Conservation (phyloP, 441 rosid species). For the Populus hybrid region DNA sequence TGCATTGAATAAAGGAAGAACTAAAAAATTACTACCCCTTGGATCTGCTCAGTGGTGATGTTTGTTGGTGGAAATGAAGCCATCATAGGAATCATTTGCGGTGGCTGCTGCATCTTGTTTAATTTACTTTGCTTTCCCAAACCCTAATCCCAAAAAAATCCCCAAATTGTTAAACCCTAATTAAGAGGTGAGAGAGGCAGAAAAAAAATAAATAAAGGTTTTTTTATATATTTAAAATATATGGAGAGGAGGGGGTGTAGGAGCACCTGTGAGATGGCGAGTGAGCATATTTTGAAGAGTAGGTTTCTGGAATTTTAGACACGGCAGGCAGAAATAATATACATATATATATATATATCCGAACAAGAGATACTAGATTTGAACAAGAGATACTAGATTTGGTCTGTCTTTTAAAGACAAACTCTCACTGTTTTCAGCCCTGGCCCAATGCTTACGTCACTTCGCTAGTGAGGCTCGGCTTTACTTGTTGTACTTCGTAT, state of each 20-base stretch:
- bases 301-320: constrained; percentile 26
- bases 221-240: not conserved
- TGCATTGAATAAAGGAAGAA: not conserved
- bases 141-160: constrained; percentile 24
- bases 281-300: constrained; percentile 4
- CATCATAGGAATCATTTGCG: constrained; percentile 79
- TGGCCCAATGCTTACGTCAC: too few species aligned
- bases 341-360: too few species aligned
- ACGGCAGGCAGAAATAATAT: not conserved
- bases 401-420: too few species aligned
- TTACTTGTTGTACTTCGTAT: too few species aligned
- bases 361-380: too few species aligned
- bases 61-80: constrained; percentile 71
- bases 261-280: not conserved
- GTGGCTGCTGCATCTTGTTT: constrained; percentile 85
- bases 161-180: constrained; percentile 28
- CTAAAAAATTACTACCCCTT: constrained; percentile 53
- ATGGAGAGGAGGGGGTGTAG: not conserved
- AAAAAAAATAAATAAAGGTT: not conserved
- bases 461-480: too few species aligned
- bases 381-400: constrained; percentile 3
- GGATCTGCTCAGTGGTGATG: constrained; percentile 97
- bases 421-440: too few species aligned
- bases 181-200: not conserved
- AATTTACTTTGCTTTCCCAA: constrained; percentile 17